These are phyloP conservation scores for Paxillus rubicundulus DNA, from an alignment of 768 basidiomycete species.

Conservation along the genomic window DNA sequence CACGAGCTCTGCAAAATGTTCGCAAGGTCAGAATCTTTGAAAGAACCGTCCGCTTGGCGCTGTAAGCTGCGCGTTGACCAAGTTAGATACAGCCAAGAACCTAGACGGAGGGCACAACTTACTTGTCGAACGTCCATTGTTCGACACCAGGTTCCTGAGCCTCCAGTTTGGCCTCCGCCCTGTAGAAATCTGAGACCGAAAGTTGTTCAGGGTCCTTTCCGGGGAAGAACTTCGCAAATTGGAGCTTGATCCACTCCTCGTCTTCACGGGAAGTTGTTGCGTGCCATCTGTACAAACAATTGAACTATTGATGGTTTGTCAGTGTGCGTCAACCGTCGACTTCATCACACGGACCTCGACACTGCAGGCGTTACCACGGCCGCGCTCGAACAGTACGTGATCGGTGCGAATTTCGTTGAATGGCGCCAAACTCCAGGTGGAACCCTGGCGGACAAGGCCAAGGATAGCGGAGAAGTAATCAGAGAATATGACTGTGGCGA, in stretches of 20 bases:
- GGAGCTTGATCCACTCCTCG: conserved; percentile 60
- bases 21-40: conserved; percentile 72
- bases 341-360: conserved; percentile 55
- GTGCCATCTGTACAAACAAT: conserved; percentile 84
- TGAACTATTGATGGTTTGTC: conserved; percentile 52
- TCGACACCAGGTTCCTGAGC: conserved; percentile 43
- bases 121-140: conserved; percentile 71
- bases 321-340: background rate
- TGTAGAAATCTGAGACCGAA: conserved; percentile 50
- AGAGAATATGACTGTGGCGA: conserved; percentile 71
- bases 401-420: conserved; percentile 72
- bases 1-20: conserved; percentile 65
- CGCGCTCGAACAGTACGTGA: conserved; percentile 71
- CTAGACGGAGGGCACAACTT: conserved; percentile 12
- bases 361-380: conserved; percentile 78
- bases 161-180: conserved; percentile 39
- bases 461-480: conserved; percentile 82
- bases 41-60: conserved; percentile 55
- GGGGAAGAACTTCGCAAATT: conserved; percentile 54
- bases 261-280: conserved; percentile 73
- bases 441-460: conserved; percentile 75
- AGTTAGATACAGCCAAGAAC: conserved; percentile 4
- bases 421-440: conserved; percentile 72
- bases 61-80: conserved; percentile 42
- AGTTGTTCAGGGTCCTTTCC: conserved; percentile 49